phyloP scores from a whole-genome alignment of 108 stramenopile species.

The Tribonema minus region DNA sequence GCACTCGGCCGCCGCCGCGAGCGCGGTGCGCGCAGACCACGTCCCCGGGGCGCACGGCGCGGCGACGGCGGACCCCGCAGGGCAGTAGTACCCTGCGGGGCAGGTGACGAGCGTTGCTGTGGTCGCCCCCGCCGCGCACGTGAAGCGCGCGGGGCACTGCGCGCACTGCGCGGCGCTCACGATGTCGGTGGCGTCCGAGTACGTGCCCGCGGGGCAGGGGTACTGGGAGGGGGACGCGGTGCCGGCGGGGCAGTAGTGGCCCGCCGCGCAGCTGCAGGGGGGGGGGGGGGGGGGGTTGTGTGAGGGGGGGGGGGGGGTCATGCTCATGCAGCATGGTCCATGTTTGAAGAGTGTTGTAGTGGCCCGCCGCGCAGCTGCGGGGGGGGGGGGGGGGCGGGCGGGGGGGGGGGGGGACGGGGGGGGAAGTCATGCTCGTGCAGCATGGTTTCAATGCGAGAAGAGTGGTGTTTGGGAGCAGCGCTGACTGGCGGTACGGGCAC shows the following conservation, averaged over 20 bases:
- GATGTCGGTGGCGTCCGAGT: slow-evolving; percentile 34
- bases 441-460: too few species aligned
- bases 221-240: slow-evolving; percentile 3
- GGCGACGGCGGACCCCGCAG: not conserved
- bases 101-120: slow-evolving; percentile 14
- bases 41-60: not conserved
- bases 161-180: slow-evolving; percentile 24
- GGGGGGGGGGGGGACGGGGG: too few species aligned
- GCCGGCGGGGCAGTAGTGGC: slow-evolving; percentile 48
- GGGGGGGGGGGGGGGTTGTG: too few species aligned
- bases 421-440: too few species aligned
- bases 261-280: slow-evolving; percentile 23
- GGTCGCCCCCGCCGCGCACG: not conserved
- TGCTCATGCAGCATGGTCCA: too few species aligned
- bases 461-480: too few species aligned
- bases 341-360: too few species aligned
- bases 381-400: too few species aligned
- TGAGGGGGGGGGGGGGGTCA: too few species aligned
- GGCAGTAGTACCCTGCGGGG: slow-evolving; percentile 54
- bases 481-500: too few species aligned
- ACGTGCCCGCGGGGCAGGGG: slow-evolving; percentile 52
- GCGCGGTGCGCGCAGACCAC: not conserved
- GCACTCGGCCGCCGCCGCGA: not conserved
- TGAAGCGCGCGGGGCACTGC: slow-evolving; percentile 15
- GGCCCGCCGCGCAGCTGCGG: too few species aligned